Evolutionary conservation across 2,329 filamentous ascomycete species (phyloP), one percentile per base, ranked within the genome.

Genomic region (Bretziella fagacearum): DNA sequence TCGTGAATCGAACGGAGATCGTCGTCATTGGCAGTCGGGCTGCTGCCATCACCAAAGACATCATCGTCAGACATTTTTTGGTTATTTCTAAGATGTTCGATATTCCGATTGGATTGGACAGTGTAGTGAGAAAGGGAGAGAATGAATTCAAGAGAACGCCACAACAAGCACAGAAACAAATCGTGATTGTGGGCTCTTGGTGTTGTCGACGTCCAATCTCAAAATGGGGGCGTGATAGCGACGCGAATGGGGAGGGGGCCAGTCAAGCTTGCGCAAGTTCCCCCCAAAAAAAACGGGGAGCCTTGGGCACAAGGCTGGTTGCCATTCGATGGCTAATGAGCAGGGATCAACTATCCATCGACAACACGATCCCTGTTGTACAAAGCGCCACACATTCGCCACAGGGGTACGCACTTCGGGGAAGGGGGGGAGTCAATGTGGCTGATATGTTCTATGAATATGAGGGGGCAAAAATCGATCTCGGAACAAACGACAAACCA

Each of bases 41-140:
- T 77, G 57, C 77, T 77, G 71, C 44, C 72, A 49, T 76, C 73
- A 45, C 74, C 75, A 52, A 79, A 79, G 39, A 79, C 66, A 56
- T 79, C 75, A 56, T 75, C 74, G 43, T 70, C 69, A 33, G 30
- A 33, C 30, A 33, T 33, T 33, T 13, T 33, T n/a, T 13, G 30
- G 6, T 6, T 5, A 15, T 7, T 2, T n/a, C n/a, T n/a, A n/a
- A n/a, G 48, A 74, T 71, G 48, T 72, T 64, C 15, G 71, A 75
- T 71, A 75, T 75, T 20, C 5, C 18, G 41, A 36, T 56, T 53
- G 23, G 17, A 37, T 11, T 8, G 8, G 25, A 23, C 17, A 18
- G 46, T 13, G 32, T 23, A 15, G 25, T 29, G 15, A 10, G 26
- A 36, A 13, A 23, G 32, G 37, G 29, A 18, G n/a, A 10, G 25